These are phyloP conservation scores for Candida pseudoglaebosa DNA, from an alignment of 805 yeast species.

Conservation along the genomic window DNA sequence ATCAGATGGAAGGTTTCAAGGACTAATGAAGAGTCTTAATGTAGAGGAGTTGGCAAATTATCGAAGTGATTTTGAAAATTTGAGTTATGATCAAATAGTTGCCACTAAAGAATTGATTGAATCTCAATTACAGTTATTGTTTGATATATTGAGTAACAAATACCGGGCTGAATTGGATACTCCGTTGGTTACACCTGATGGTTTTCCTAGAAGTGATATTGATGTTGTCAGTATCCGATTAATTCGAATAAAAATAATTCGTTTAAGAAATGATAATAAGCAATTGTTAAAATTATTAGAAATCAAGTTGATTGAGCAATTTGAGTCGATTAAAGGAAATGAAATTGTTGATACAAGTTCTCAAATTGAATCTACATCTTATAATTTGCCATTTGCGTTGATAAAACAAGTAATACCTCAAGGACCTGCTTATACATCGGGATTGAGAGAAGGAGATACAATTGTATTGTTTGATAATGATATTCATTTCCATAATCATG, in stretches of 20 bases:
- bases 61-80: constrained; percentile 14
- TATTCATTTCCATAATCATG: constrained; percentile 54
- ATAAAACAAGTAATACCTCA: constrained; percentile 45
- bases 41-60: constrained; percentile 22
- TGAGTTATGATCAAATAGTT: constrained; percentile 13
- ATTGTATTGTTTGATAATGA: constrained; percentile 49
- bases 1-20: constrained; percentile 18
- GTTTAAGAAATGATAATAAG: constrained; percentile 66
- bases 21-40: constrained; percentile 25
- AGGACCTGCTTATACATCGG: constrained; percentile 56
- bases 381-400: constrained; percentile 50
- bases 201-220: constrained; percentile 81
- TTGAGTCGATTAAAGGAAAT: constrained; percentile 15
- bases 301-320: constrained; percentile 42
- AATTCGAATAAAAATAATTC: constrained; percentile 59
- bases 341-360: not conserved
- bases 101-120: constrained; percentile 18
- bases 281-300: constrained; percentile 46
- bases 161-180: constrained; percentile 62
- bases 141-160: constrained; percentile 36
- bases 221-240: constrained; percentile 68
- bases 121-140: constrained; percentile 26
- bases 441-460: constrained; percentile 52
- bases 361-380: not conserved
- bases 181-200: constrained; percentile 62